phyloP scores from a whole-genome alignment of 805 yeast genomes.

The Sugiyamaella chiloensis region DNA sequence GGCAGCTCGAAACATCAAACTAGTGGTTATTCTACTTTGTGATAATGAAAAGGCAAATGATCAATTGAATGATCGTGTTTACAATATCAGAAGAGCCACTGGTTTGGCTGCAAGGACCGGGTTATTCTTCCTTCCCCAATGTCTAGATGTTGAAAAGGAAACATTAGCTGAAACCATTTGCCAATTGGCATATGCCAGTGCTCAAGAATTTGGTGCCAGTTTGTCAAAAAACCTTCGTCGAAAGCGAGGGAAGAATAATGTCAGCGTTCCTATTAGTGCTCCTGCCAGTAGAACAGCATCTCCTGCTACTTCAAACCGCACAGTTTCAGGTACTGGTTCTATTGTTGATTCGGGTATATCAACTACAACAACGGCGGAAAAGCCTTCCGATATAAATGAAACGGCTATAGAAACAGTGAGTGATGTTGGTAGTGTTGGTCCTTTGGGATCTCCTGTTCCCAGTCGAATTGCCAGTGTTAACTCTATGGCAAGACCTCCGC shows the following conservation, averaged over 20 bases:
- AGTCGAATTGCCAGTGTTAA: constrained; percentile 18
- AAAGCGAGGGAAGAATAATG: constrained; percentile 33
- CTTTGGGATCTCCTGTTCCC: constrained; percentile 1
- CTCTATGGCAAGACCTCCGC: constrained; percentile 18
- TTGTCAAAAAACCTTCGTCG: constrained; percentile 42
- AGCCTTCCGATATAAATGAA: no score
- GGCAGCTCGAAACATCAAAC: constrained; percentile 16
- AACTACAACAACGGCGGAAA: no score
- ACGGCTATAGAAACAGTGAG: constrained; percentile 18
- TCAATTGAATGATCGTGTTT: constrained; percentile 32
- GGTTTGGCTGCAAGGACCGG: constrained; percentile 46
- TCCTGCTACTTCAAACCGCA: no score
- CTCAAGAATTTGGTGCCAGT: constrained; percentile 44
- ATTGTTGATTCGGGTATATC: no score
- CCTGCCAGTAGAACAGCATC: background rate
- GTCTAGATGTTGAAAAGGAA: constrained; percentile 40
- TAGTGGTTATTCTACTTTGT: constrained; percentile 22
- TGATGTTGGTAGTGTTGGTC: background rate
- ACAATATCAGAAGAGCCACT: constrained; percentile 40
- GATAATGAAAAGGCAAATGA: constrained; percentile 22
- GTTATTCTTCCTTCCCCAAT: constrained; percentile 42
- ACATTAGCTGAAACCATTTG: constrained; percentile 39
- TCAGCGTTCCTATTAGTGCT: background rate
- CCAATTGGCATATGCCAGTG: constrained; percentile 39
- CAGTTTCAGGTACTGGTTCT: no score